Conservation (phyloP, 495 filamentous ascomycete species). For the Talaromyces ruber region DNA sequence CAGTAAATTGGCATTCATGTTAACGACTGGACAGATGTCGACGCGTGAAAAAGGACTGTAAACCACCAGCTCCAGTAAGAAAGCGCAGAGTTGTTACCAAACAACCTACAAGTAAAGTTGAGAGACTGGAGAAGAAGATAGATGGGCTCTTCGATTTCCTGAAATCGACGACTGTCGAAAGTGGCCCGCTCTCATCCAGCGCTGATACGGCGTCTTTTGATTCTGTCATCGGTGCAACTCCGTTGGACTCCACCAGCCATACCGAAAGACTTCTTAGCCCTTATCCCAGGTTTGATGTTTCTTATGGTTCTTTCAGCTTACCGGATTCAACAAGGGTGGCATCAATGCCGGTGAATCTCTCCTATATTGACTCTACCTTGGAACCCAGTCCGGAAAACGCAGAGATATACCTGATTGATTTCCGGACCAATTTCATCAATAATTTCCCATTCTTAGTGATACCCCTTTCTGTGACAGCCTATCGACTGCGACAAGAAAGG, state of each 20-base stretch:
- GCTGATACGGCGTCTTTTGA: neutral
- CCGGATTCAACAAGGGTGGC: neutral
- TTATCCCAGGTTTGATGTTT: constrained; percentile 7
- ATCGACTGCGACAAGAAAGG: constrained; percentile 31
- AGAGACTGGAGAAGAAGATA: constrained; percentile 42
- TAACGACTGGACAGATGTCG: constrained; percentile 31
- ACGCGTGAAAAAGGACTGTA: constrained; percentile 36
- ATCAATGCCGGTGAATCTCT: neutral
- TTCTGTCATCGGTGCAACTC: neutral
- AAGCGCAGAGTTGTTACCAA: constrained; percentile 20
- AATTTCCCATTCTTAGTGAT: constrained; percentile 39
- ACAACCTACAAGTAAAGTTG: constrained; percentile 16
- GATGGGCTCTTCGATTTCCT: constrained; percentile 41
- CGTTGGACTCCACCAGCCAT: constrained; percentile 12
- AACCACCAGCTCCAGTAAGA: constrained; percentile 22
- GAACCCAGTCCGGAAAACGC: constrained; percentile 16
- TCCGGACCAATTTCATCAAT: constrained; percentile 31
- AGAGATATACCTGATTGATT: constrained; percentile 27
- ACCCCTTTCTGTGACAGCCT: constrained; percentile 31
- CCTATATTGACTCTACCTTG: neutral
- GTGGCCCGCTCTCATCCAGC: neutral
- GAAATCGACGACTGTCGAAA: constrained; percentile 16
- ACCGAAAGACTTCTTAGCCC: neutral
- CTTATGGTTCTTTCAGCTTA: constrained; percentile 12
- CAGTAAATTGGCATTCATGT: neutral